Evolutionary conservation across 768 basidiomycete species (phyloP), one percentile per base, ranked within the genome.

Genomic region (Neoboletus brunneissimus): DNA sequence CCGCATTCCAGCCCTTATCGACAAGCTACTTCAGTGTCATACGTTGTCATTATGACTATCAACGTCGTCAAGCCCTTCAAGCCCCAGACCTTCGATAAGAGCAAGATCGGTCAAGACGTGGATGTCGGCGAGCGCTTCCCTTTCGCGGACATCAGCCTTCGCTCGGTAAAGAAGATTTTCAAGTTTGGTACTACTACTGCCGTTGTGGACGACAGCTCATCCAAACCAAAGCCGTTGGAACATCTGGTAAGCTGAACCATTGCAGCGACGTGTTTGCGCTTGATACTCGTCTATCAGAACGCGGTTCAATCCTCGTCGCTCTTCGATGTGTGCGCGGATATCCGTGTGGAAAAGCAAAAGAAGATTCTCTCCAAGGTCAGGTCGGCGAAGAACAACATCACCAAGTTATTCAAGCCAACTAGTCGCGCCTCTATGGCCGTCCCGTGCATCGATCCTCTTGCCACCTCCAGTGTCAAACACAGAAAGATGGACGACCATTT

Each of bases 371-470:
- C 44, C 40, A 65, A 47, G 41, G 45, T 62, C 43, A 55, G 48
- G 43, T 55, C 29, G 1, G 58, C 52, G 42, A 67, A 58, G 56
- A 51, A 43, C 27, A 58, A 18, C 35, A 53, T 67, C 22, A 15
- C 37, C 42, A 63, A 51, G 48, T 43, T 67, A 34, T 65, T 68
- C 51, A 65, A 49, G 51, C 37, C 35, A 15, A 34, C 44, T 20
- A 13, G 40, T 38, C 53, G 48, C 31, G 31, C 16, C 42, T 37
- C 49, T 35, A 22, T n/a, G 20, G 22, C 34, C 29, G 45, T 43
- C 20, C 23, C 43, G 4, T 41, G 10, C 38, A n/a, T 53, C 42
- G 46, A 56, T 11, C n/a, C n/a, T 38, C 23, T 31, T 20, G 43
- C 32, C 27, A 22, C 27, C 37, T 31, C 46, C 25, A 20, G 23